Evolutionary conservation across 192 early-diverging fungal species (phyloP), one percentile per base, ranked within the genome.

Genomic region (Coemansia sp.): DNA sequence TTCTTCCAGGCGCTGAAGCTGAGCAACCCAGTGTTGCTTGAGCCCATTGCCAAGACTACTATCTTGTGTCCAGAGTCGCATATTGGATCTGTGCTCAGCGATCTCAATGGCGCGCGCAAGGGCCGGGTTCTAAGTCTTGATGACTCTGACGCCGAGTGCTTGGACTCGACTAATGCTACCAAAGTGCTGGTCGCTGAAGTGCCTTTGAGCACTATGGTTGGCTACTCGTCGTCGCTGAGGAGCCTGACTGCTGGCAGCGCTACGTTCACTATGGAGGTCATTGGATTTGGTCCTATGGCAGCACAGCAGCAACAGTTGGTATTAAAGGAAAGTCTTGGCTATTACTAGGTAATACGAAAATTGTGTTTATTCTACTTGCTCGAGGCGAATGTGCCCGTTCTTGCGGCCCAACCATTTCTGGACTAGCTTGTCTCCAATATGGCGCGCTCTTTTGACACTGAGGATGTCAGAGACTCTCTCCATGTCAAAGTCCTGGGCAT

Each of bases 161-260:
- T 66, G 54, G 68, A 71, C 16, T 62, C 60, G 7, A 67, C 60
- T 18, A 68, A 60, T 18, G 22, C 44, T 33, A 70, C 42, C 8
- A 85, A 75, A 44, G 62, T 65, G 1, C 57, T 81, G 15, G 77
- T 87, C 40, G 81, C 88, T 0, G 87, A 89, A 42, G 90, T 92
- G 0, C 95, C 96, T 12, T 79, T 98, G 36, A 87, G 88, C 47
- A 85, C 90, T 1, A 90, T 97, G 90, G 75, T 96, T 1, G 96
- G 95, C 4, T 98, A 98, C 66, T 87, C 94, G 20, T 90, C 87
- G 5, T 79, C 86, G 2, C 74, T 98, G 70, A 83, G 97, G 36
- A 91, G 92, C n/a, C 78, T 97, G 75, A 96, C 97, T 0, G 93
- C 89, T 2, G 97, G 97, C 15, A 90, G 88, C 3, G 97, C 90